Evolutionary conservation across 345 rosid species (phyloP).

Genomic region (Acer yangbiense): DNA sequence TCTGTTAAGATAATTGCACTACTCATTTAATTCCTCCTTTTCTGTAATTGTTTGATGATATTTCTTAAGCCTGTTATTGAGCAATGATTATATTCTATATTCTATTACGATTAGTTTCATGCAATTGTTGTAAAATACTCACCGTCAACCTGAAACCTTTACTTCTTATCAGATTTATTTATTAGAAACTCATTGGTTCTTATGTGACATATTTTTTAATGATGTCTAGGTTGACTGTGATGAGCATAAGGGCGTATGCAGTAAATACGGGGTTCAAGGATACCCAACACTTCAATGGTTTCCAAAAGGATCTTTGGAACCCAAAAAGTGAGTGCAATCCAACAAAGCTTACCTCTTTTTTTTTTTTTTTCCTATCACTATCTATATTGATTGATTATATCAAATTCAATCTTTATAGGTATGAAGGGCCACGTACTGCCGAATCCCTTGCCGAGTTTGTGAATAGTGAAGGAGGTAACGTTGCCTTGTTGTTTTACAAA

Average conservation of each 20-base stretch:
- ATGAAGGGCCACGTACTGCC: slow-evolving; percentile 84
- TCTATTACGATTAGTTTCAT: background rate
- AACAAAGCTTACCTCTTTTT: background rate
- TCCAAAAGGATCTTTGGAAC: slow-evolving; percentile 91
- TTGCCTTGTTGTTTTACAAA: background rate
- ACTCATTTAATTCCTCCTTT: background rate
- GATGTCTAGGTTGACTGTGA: slow-evolving; percentile 92
- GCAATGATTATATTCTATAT: background rate
- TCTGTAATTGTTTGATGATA: background rate
- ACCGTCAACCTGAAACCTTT: background rate
- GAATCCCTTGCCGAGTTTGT: slow-evolving; percentile 89
- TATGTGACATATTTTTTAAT: slow-evolving; percentile 23
- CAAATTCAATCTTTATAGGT: slow-evolving; percentile 42
- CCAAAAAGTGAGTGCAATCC: slow-evolving; percentile 71
- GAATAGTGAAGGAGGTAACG: slow-evolving; percentile 88
- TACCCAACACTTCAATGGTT: slow-evolving; percentile 98
- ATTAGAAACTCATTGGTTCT: background rate
- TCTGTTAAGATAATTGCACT: background rate
- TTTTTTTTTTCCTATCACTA: background rate
- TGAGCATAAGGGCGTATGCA: slow-evolving; percentile 85
- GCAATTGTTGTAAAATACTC: background rate
- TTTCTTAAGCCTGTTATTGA: background rate
- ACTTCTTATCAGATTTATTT: background rate
- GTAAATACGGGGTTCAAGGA: slow-evolving; percentile 91
- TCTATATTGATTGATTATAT: slow-evolving; percentile 1